phyloP scores from a whole-genome alignment of 345 rosid species.

The Lepidium didymum region DNA sequence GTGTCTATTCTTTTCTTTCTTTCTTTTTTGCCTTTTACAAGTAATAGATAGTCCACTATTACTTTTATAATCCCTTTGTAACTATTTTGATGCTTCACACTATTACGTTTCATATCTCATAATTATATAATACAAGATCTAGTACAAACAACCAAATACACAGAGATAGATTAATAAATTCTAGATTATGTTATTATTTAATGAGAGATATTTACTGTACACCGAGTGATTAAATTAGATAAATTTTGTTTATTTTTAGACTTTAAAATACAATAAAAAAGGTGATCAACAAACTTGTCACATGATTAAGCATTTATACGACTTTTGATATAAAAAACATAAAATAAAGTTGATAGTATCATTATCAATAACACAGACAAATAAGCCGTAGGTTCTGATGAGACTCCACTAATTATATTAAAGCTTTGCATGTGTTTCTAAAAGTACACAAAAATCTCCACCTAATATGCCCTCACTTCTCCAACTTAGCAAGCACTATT shows the following conservation, averaged over 20 bases:
- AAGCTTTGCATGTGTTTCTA: constrained; percentile 29
- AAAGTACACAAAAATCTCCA: constrained; percentile 26
- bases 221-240: not conserved
- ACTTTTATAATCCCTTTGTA: not conserved
- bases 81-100: constrained; percentile 13
- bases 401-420: constrained; percentile 25
- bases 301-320: constrained; percentile 19
- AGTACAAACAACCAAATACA: not conserved
- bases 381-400: constrained; percentile 26
- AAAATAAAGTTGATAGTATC: constrained; percentile 8
- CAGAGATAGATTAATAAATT: not conserved
- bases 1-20: not conserved
- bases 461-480: constrained; percentile 28
- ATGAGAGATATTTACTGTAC: not conserved
- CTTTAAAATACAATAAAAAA: not conserved
- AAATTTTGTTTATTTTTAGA: not conserved
- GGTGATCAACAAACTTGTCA: constrained; percentile 16
- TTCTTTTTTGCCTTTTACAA: not conserved
- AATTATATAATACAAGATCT: too few relatives aligned
- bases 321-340: not conserved
- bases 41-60: constrained; percentile 10
- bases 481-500: constrained; percentile 10
- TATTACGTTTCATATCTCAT: not conserved
- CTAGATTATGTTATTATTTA: not conserved
- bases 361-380: constrained; percentile 23